phyloP scores from a whole-genome alignment of 2,329 filamentous ascomycete species.

The Microsporum canis region DNA sequence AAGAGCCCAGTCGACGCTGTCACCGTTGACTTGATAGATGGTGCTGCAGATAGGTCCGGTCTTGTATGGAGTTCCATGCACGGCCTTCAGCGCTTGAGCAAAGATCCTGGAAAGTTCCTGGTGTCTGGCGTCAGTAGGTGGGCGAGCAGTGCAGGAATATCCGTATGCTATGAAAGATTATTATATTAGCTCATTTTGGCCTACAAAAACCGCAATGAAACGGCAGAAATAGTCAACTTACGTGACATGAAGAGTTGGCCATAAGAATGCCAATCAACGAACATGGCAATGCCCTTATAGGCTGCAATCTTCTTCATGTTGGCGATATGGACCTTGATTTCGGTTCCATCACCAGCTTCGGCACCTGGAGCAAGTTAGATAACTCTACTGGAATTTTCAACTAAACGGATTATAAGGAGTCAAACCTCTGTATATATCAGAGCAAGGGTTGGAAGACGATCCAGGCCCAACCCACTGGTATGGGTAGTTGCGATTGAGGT shows the following conservation, averaged over 20 bases:
- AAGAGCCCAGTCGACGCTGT: conserved; percentile 35
- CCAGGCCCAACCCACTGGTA: conserved; percentile 40
- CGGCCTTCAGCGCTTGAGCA: conserved; percentile 44
- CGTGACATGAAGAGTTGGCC: conserved; percentile 45
- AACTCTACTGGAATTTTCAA: background rate
- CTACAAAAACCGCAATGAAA: background rate
- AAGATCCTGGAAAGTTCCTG: conserved; percentile 40
- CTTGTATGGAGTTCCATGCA: conserved; percentile 37
- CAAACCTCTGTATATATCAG: conserved; percentile 36
- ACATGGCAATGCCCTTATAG: conserved; percentile 46
- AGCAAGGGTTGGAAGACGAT: conserved; percentile 43
- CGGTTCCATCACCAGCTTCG: conserved; percentile 38
- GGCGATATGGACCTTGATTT: conserved; percentile 41
- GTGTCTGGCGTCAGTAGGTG: conserved; percentile 40
- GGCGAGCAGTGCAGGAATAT: conserved; percentile 43
- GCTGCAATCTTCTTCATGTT: conserved; percentile 37
- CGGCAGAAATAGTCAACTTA: conserved; percentile 9
- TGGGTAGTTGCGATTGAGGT: conserved; percentile 51
- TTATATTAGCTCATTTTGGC: background rate
- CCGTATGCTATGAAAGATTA: conserved; percentile 38
- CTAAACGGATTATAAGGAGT: background rate
- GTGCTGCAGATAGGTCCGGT: conserved; percentile 46
- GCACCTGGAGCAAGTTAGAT: conserved; percentile 21
- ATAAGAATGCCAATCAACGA: conserved; percentile 56
- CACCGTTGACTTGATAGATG: conserved; percentile 44